Evolutionary conservation across 495 filamentous ascomycete genomes (phyloP).

Genomic region (Lasiosphaeria miniovina): DNA sequence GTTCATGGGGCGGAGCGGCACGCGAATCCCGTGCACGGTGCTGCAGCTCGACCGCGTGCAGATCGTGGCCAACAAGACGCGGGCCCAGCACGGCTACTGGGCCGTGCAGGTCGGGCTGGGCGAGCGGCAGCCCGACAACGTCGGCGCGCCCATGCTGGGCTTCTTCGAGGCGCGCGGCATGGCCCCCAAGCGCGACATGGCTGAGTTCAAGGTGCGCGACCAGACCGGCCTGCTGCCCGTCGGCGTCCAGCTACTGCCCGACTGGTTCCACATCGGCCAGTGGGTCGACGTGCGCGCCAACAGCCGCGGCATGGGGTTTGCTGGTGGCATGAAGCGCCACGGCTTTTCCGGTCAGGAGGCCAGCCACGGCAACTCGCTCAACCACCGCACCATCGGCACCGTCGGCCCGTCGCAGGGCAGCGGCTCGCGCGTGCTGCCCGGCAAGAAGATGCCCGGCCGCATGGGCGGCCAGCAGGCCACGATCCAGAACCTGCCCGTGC

Average conservation of each 20-base stretch:
- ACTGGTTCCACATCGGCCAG: slow-evolving; percentile 88
- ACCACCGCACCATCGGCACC: slow-evolving; percentile 86
- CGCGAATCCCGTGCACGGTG: slow-evolving; percentile 81
- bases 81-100: slow-evolving; percentile 77
- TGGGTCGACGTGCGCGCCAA: slow-evolving; percentile 80
- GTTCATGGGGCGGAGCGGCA: slow-evolving; percentile 75
- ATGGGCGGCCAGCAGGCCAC: slow-evolving; percentile 90
- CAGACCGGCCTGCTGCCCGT: slow-evolving; percentile 68
- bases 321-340: slow-evolving; percentile 94
- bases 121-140: slow-evolving; percentile 69
- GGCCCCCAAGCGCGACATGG: slow-evolving; percentile 74
- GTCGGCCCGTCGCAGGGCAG: slow-evolving; percentile 83
- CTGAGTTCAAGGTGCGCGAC: slow-evolving; percentile 83
- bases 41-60: slow-evolving; percentile 91
- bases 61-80: slow-evolving; percentile 80
- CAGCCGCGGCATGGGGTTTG: slow-evolving; percentile 84
- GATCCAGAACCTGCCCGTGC: slow-evolving; percentile 81
- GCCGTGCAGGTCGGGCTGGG: slow-evolving; percentile 88
- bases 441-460: slow-evolving; percentile 95
- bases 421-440: slow-evolving; percentile 86
- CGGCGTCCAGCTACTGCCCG: slow-evolving; percentile 69
- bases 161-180: slow-evolving; percentile 77
- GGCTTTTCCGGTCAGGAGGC: slow-evolving; percentile 86
- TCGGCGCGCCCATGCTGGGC: slow-evolving; percentile 75
- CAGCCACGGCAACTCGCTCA: slow-evolving; percentile 89